Evolutionary conservation across 371 early-diverging fungal species (phyloP), one percentile per base, ranked within the genome.

Genomic region (Apophysomyces variabilis): DNA sequence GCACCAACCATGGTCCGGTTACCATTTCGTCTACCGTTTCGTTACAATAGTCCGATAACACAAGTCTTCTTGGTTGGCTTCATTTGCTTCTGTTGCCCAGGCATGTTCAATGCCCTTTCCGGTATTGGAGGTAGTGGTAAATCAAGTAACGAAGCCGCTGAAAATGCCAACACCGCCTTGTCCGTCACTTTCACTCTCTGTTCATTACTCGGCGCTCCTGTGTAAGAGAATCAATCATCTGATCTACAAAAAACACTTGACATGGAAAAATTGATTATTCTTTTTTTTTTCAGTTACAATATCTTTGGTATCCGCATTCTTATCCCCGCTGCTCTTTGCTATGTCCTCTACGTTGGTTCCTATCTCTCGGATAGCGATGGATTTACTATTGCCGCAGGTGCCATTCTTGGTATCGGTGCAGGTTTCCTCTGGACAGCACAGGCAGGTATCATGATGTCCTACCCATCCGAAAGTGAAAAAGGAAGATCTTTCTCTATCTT

Each of bases 51-150:
- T 45, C 84, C 90, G 0, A 69, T 81, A 70, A 70, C 79, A 58
- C 92, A 92, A 71, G 82, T 92, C 62, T 70, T 90, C 44, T 69
- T 91, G 36, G 83, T 92, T 58, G 88, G 89, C 26, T 78, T 92
- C 65, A 86, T 91, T 64, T 90, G 91, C 71, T 92, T 92, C 81
- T 85, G 88, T 64, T 89, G 90, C 66, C 92, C 94, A 13, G 94
- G 93, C 62, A 92, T 94, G 93, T 94, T 88, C 80, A 94, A 94
- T 65, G 93, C 92, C 58, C 72, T 93, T 37, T 83, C 81, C 68
- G 77, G 74, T 62, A 67, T 77, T 37, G 87, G 87, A 58, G 77
- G 81, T 61, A 81, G 72, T 60, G 87, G 87, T 70, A 73, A 80
- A 46, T 62, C 66, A 11, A 85, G 88, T 70, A 80, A 80, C 26